A percentile compares a stretch with the other conserved stretches of the same genome.
Conservation (phyloP, 139 green algal species). For the Trebouxia sp. region DNA sequence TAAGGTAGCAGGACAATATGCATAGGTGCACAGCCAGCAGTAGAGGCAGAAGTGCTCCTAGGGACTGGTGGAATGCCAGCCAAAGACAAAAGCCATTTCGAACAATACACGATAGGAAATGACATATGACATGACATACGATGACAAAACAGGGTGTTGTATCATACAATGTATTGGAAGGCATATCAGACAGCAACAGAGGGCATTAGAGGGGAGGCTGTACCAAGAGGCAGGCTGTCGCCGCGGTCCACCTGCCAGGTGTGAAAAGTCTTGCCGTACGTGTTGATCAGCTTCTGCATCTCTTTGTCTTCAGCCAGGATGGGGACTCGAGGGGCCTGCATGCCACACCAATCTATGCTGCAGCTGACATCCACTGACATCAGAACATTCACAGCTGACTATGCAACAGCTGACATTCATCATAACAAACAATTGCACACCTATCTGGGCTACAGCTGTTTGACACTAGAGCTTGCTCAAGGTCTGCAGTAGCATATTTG, state of each 20-base stretch:
- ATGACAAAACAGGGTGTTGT: background rate
- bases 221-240: slow-evolving; percentile 68
- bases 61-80: no score
- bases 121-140: no score
- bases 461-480: no score
- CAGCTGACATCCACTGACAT: background rate
- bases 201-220: background rate
- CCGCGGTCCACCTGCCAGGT: slow-evolving; percentile 75
- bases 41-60: no score
- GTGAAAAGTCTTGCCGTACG: slow-evolving; percentile 74
- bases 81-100: no score
- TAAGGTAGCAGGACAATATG: no score
- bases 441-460: no score
- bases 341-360: background rate
- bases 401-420: background rate
- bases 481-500: no score
- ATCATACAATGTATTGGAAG: background rate
- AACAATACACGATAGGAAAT: no score
- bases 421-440: no score
- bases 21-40: no score
- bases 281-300: slow-evolving; percentile 55
- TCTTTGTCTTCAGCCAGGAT: slow-evolving; percentile 49
- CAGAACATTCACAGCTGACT: background rate
- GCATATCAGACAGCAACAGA: background rate
- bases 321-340: slow-evolving; percentile 47